phyloP scores from a whole-genome alignment of 768 basidiomycete genomes.

The Xerocomellus intermedius region DNA sequence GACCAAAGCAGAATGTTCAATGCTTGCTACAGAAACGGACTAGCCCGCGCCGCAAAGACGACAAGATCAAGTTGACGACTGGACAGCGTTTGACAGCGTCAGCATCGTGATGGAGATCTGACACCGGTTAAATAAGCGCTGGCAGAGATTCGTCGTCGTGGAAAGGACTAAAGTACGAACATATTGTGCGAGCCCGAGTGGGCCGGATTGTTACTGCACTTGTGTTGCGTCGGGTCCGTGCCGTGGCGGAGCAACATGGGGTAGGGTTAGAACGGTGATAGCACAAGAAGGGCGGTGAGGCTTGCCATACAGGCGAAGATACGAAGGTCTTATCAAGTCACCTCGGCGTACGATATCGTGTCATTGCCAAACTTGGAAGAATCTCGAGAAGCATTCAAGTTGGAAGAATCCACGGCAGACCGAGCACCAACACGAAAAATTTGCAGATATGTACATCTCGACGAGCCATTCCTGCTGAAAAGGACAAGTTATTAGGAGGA shows the following conservation, averaged over 20 bases:
- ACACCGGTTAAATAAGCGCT: background rate
- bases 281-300: conserved; percentile 1
- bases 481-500: too few species aligned
- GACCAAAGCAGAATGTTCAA: background rate
- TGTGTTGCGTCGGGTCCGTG: background rate
- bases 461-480: background rate
- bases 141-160: background rate
- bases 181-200: too few species aligned
- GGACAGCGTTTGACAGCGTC: background rate
- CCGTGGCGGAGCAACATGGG: background rate
- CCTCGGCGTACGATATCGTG: conserved; percentile 9
- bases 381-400: background rate
- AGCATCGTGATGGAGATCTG: background rate
- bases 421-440: background rate
- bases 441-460: background rate
- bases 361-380: background rate
- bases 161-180: background rate
- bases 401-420: too few species aligned
- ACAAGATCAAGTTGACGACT: background rate
- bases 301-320: background rate
- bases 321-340: background rate
- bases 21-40: background rate
- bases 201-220: background rate
- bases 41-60: background rate
- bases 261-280: background rate